Evolutionary conservation across 2,329 filamentous ascomycete genomes (phyloP), one percentile per base, ranked within the genome.

Genomic region (Neoascochyta sp.): DNA sequence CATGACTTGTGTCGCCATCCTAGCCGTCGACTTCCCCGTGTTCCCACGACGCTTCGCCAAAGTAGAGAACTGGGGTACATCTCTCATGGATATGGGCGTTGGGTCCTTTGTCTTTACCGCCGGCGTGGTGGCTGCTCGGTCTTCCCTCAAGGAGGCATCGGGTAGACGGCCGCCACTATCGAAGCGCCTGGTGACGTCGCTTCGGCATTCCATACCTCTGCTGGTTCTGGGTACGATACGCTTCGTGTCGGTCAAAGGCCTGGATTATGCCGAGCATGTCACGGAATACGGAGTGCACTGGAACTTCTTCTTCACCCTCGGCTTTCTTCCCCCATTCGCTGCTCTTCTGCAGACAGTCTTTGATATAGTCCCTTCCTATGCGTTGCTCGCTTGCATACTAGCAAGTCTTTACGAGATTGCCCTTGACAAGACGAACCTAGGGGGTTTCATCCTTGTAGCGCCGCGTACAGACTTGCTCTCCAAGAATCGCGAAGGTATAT

Each of bases 261-360:
- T 95, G 16, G 88, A 96, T 58, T 98, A 98, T 58, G 89, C 89
- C 3, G 92, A 98, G 62, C 92, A 98, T 67, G 87, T 95, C 36
- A 88, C 86, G 9, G 92, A 98, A 60, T 98, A 98, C 57, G 92
- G 92, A 23, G 86, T 98, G 7, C 92, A 98, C 63, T 98, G 92
- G 92, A 98, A 98, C 63, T 98, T 98, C 64, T 98, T 98, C 73
- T 96, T 96, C 66, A 98, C 92, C 0, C 72, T 98, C 7, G 89
- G 81, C 5, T 76, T 95, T 26, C 68, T 98, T 14, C 87, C 90
- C 1, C 89, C 89, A 1, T 94, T 94, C 52, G 80, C 94, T 29
- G 88, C 90, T 16, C 61, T 92, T 0, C 86, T 90, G 39, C 86
- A 93, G 57, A 76, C 83, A 1, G 67, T 81, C 0, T 76, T 90